These are phyloP conservation scores for Potentilla sterilis DNA, from an alignment of 306 rosid genomes.

Conservation along the genomic window DNA sequence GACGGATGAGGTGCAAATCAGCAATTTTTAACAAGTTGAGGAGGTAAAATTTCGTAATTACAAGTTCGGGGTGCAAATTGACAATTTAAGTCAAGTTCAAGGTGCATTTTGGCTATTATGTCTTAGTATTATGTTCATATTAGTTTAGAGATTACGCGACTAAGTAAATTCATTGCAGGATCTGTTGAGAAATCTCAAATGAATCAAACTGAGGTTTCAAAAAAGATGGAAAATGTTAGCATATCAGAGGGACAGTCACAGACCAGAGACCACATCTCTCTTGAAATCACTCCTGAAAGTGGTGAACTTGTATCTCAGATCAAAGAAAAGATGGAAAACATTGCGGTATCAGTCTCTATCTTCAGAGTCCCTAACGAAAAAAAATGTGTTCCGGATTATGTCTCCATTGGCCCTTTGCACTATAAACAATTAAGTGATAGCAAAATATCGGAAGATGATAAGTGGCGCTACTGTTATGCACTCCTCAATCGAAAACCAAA, in stretches of 20 bases:
- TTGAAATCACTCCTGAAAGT: conserved; percentile 15
- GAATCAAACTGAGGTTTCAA: not conserved
- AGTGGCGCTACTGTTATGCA: conserved; percentile 51
- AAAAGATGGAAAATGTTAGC: conserved; percentile 22
- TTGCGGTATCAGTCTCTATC: conserved; percentile 35
- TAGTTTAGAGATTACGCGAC: not conserved
- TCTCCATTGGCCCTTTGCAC: conserved; percentile 61
- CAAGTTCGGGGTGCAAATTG: too few relatives aligned
- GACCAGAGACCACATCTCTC: conserved; percentile 11
- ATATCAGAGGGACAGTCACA: conserved; percentile 7
- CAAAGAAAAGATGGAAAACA: conserved; percentile 41
- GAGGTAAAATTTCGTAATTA: too few relatives aligned
- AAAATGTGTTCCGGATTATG: conserved; percentile 28
- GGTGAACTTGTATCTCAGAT: conserved; percentile 40
- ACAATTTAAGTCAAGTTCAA: too few relatives aligned
- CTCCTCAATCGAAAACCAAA: conserved; percentile 46
- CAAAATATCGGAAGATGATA: conserved; percentile 28
- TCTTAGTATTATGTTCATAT: not conserved
- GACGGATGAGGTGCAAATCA: too few relatives aligned
- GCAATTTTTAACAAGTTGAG: too few relatives aligned
- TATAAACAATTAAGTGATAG: not conserved
- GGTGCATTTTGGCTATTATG: too few relatives aligned
- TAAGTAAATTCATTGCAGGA: not conserved
- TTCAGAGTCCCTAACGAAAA: conserved; percentile 35
- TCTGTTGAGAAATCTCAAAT: not conserved